Evolutionary conservation across 768 basidiomycete genomes (phyloP).

Genomic region (Candolleomyces eurysporus): DNA sequence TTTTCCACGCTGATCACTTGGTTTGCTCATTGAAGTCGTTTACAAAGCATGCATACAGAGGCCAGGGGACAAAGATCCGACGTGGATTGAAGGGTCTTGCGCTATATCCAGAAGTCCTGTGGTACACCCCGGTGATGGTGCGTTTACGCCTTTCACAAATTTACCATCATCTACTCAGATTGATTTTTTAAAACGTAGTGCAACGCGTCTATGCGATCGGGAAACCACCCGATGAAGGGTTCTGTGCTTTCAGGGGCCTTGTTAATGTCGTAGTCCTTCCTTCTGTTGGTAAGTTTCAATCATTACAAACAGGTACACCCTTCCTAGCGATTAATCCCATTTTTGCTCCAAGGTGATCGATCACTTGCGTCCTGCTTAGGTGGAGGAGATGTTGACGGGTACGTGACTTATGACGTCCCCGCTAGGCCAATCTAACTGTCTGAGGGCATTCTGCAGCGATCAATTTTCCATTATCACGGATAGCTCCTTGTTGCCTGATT

Average conservation of each 20-base stretch:
- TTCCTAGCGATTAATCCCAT: not conserved
- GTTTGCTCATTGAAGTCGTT: not conserved
- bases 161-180: slow-evolving; percentile 4
- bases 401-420: slow-evolving; percentile 9
- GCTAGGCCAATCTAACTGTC: not conserved
- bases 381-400: slow-evolving; percentile 85
- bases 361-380: slow-evolving; percentile 69
- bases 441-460: slow-evolving; percentile 42
- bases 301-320: not conserved
- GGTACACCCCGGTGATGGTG: slow-evolving; percentile 75
- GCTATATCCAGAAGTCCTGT: slow-evolving; percentile 72
- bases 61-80: slow-evolving; percentile 46
- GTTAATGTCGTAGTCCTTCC: slow-evolving; percentile 75
- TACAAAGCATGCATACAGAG: slow-evolving; percentile 56
- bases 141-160: not conserved
- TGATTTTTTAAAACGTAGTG: slow-evolving; percentile 33
- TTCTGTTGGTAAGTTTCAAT: slow-evolving; percentile 43
- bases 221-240: slow-evolving; percentile 52
- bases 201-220: slow-evolving; percentile 74
- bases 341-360: slow-evolving; percentile 41
- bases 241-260: slow-evolving; percentile 58
- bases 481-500: slow-evolving; percentile 51
- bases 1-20: not conserved
- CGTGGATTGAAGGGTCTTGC: slow-evolving; percentile 58
- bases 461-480: slow-evolving; percentile 61